These are phyloP conservation scores for Aspergillus sp. DNA, from an alignment of 2,329 filamentous ascomycete species.

Conservation along the genomic window DNA sequence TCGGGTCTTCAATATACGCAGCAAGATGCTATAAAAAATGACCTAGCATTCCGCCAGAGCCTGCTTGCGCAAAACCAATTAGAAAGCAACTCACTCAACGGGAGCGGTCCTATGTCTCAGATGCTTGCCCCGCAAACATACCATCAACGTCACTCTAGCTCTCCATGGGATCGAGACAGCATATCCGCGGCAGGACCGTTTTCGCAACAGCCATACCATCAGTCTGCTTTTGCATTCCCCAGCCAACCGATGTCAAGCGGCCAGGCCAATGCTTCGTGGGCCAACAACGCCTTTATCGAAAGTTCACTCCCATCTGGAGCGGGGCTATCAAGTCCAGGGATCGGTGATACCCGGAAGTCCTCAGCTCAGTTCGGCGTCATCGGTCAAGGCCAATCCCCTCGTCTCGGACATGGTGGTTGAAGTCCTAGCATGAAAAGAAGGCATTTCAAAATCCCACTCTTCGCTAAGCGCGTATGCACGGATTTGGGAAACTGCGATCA, in stretches of 20 bases:
- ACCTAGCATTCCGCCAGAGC: conserved; percentile 28
- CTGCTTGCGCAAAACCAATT: conserved; percentile 26
- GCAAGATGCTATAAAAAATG: conserved; percentile 27
- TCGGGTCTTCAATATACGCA: conserved; percentile 22
- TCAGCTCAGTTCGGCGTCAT: conserved; percentile 40
- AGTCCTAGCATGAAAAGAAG: neutral
- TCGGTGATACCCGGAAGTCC: conserved; percentile 27
- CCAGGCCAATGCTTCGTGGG: conserved; percentile 33
- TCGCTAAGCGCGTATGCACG: neutral
- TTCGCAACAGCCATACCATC: conserved; percentile 9
- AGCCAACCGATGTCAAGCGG: conserved; percentile 28
- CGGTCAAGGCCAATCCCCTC: conserved; percentile 43
- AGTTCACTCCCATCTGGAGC: conserved; percentile 29
- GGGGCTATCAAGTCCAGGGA: conserved; percentile 23
- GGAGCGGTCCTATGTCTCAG: conserved; percentile 22
- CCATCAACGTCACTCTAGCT: conserved; percentile 18
- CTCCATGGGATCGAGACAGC: conserved; percentile 26
- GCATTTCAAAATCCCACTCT: neutral
- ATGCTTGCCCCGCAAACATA: conserved; percentile 22
- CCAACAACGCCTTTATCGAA: conserved; percentile 38
- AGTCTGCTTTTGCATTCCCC: conserved; percentile 19
- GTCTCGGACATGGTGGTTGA: conserved; percentile 51
- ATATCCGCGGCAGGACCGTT: conserved; percentile 9
- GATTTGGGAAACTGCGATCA: neutral
- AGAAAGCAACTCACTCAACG: conserved; percentile 21